phyloP scores from a whole-genome alignment of 768 basidiomycete genomes.

The Pisolithus microcarpus region DNA sequence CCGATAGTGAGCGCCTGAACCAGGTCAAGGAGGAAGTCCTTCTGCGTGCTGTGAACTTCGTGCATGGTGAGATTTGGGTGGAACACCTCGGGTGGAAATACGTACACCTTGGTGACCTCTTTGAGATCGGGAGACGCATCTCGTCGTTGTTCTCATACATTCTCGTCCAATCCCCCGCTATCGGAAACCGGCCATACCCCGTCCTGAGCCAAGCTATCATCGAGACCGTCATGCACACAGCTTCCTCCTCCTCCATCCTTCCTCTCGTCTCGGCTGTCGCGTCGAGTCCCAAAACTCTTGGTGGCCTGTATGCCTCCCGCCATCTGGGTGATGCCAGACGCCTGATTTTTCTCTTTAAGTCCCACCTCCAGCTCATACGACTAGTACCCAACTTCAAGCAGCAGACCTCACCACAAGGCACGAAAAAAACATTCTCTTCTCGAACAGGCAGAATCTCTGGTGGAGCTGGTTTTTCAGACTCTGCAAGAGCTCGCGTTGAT shows the following conservation, averaged over 20 bases:
- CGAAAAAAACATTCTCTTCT: conserved; percentile 59
- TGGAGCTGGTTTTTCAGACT: conserved; percentile 38
- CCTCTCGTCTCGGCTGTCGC: too few species aligned
- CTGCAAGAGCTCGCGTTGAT: conserved; percentile 46
- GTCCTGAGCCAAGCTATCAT: conserved; percentile 55
- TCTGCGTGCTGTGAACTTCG: too few species aligned
- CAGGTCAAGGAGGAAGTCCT: too few species aligned
- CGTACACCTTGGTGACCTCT: too few species aligned
- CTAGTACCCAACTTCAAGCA: conserved; percentile 65
- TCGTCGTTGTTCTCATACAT: conserved; percentile 70
- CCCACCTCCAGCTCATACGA: conserved; percentile 55
- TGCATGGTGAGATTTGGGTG: too few species aligned
- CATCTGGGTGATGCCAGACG: conserved; percentile 64
- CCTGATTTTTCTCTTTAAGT: conserved; percentile 61
- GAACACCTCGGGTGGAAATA: too few species aligned
- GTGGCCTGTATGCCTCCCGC: too few species aligned
- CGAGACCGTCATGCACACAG: conserved; percentile 66
- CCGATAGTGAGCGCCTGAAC: too few species aligned
- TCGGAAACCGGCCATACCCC: conserved; percentile 52
- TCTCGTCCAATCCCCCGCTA: conserved; percentile 49
- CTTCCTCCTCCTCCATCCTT: conserved; percentile 72
- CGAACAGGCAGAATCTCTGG: conserved; percentile 61
- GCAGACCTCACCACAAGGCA: conserved; percentile 34
- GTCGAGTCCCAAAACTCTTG: too few species aligned
- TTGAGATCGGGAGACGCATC: too few species aligned